Base-by-base conservation (phyloP, 306 rosid genomes). In the Vachellia collinsii region DNA sequence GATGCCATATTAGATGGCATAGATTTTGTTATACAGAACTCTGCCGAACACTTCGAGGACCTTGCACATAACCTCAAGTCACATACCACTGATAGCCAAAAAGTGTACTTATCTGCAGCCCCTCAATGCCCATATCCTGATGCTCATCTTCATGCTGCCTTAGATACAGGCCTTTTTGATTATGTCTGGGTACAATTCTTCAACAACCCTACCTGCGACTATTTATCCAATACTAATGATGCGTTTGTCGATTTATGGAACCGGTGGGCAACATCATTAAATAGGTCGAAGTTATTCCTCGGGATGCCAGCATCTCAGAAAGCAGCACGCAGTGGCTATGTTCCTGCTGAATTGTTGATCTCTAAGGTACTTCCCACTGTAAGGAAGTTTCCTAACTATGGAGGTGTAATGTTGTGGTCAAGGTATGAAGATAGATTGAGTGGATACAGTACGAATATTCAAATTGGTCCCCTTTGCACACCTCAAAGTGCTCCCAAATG, bases 321-420 rank as follows among this genome's bases (percentile, higher is more conserved):
- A 8, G 85, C 72, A 0, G 82, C 82, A 0, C 72, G 34, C 37
- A 62, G 77, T 1, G 91, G 92, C 23, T 92, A 78, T 76, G 72
- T 92, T 74, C 86, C 89, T 3, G 53, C 85, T 22, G 23, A 54
- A 23, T 80, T 83, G 68, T 61, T 92, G 53, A 66, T 51, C 7
- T 83, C 88, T 8, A 6, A 63, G 13, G 75, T 90, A 39, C 80
- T 92, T 39, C 89, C 93, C 6, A 59, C 11, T 19, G 78, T 92
- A 42, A 80, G 23, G 39, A 78, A 67, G 43, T 86, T 91, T 0
- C 3, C 86, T 0, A 78, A 86, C 19, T 90, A 87, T 48, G 97
- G 93, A 70, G 97, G 94, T 12, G 87, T 92, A 3, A 87, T 84
- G 91, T 92, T 61, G 62, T 88, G 90, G 89, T 79, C 89, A n/a